Base-by-base conservation (phyloP, 495 filamentous ascomycete genomes). In the Aspergillus taichungensis region DNA sequence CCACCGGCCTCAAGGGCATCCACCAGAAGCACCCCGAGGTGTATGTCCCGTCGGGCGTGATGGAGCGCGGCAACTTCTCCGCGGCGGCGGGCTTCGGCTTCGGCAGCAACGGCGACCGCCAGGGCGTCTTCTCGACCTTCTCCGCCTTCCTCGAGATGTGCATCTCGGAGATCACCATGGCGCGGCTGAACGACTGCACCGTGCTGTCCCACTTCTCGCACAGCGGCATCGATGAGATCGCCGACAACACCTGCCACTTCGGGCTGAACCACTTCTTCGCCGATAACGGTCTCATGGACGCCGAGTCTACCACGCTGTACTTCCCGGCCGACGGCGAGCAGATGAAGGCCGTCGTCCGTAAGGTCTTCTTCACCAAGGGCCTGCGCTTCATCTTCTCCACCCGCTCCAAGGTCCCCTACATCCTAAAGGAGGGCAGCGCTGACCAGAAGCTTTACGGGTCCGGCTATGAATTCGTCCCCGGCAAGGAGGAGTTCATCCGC, bases 181-280 rank as follows among this genome's bases (percentile, higher is more conserved):
- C 64, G 5, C 62, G 64, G 8, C 42, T 68, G 49, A 68, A 68
- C 57, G 50, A 54, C 52, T 68, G 64, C 46, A 63, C 53, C 33
- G 64, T 68, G 8, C 51, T 68, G 13, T 63, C 61, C 5, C 64
- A 68, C 51, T 68, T 68, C 51, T 64, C 61, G 1, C 64, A 68
- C 54, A 64, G 61, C 36, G 64, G 64, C 44, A 61, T 68, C 3
- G 64, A 68, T 38, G 64, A 68, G 55, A 68, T 68, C 53, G 64
- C 64, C 18, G 64, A 68, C 46, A 68, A 68, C 53, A 68, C 64
- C 29, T 68, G 64, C 53, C 64, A 68, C 50, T 68, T 68, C 47
- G 64, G 64, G 13, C 43, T 68, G 31, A 66, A 68, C 56, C 59
- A 66, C 47, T 68, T 68, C 59, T 68, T 68, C 41, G 64, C 64